A percentile compares a stretch with the other conserved stretches of the same genome.
phyloP scores from a whole-genome alignment of 2,329 filamentous ascomycete genomes.

The Epichloe gansuensis region DNA sequence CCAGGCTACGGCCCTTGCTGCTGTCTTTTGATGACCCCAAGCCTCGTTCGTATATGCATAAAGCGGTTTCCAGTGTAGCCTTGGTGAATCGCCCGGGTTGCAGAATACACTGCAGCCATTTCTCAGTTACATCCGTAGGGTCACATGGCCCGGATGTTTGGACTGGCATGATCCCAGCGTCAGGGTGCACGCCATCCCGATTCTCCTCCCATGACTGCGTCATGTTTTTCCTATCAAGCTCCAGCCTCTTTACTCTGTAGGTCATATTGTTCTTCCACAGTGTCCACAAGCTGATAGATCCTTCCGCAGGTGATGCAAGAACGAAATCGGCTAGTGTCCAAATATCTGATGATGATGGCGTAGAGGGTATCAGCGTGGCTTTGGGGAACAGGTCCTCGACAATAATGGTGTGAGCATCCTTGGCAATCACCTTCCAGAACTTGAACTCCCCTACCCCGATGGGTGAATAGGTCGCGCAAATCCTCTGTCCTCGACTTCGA shows the following conservation, averaged over 20 bases:
- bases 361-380: constrained; percentile 48
- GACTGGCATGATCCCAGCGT: constrained; percentile 39
- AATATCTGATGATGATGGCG: constrained; percentile 57
- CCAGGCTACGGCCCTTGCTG: constrained; percentile 43
- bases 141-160: constrained; percentile 50
- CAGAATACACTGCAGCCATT: constrained; percentile 77
- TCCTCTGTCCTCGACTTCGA: constrained; percentile 35
- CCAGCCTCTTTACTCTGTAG: constrained; percentile 61
- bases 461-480: constrained; percentile 75
- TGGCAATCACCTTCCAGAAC: constrained; percentile 66
- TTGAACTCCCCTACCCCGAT: constrained; percentile 85
- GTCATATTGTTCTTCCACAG: constrained; percentile 77
- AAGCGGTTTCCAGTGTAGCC: constrained; percentile 68
- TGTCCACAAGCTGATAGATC: constrained; percentile 53
- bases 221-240: constrained; percentile 55
- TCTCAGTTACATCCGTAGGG: constrained; percentile 59
- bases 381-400: constrained; percentile 61
- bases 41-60: constrained; percentile 67
- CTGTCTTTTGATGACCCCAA: constrained; percentile 24
- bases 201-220: constrained; percentile 47
- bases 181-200: constrained; percentile 59
- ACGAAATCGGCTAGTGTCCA: constrained; percentile 73
- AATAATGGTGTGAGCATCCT: constrained; percentile 48
- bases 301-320: constrained; percentile 42
- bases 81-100: constrained; percentile 70